Conservation (phyloP, 2,329 filamentous ascomycete species). For the Exserohilum turcica region DNA sequence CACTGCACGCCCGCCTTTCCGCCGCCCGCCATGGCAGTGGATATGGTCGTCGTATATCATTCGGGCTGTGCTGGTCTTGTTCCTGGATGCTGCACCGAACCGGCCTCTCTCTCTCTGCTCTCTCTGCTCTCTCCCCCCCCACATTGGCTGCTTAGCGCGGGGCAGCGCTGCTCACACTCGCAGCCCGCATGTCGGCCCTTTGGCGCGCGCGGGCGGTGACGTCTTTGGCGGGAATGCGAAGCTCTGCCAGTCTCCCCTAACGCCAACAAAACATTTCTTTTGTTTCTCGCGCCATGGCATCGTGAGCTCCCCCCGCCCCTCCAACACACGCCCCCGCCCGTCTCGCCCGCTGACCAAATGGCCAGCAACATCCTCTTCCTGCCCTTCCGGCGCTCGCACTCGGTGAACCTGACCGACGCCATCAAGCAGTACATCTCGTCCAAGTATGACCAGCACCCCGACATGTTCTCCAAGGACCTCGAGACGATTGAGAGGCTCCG, state of each 20-base stretch:
- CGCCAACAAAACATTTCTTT: slow-evolving; percentile 16
- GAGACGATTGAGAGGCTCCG: slow-evolving; percentile 83
- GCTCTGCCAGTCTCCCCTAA: slow-evolving; percentile 20
- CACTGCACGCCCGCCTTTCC: too few relatives aligned
- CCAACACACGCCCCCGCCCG: neutral
- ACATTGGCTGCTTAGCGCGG: slow-evolving; percentile 13
- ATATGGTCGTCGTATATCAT: too few relatives aligned
- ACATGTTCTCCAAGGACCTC: slow-evolving; percentile 92
- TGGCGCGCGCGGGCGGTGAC: slow-evolving; percentile 24
- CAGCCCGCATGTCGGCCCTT: slow-evolving; percentile 9
- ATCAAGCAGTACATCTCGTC: slow-evolving; percentile 95
- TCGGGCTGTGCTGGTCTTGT: slow-evolving; percentile 2
- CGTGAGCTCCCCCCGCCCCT: slow-evolving; percentile 22
- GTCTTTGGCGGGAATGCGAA: slow-evolving; percentile 21
- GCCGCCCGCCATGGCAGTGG: too few relatives aligned
- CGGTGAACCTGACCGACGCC: slow-evolving; percentile 76
- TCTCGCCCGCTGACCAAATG: slow-evolving; percentile 15
- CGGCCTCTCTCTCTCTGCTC: too few relatives aligned
- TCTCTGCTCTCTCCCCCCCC: too few relatives aligned
- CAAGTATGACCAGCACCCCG: slow-evolving; percentile 98
- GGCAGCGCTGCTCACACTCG: too few relatives aligned
- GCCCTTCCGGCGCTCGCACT: slow-evolving; percentile 84
- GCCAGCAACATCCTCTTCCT: slow-evolving; percentile 71
- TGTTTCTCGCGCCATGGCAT: slow-evolving; percentile 26
- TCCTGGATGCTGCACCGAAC: slow-evolving; percentile 15